Base-by-base conservation (phyloP, 371 early-diverging fungal genomes). In the Apophysomyces ossiformis region DNA sequence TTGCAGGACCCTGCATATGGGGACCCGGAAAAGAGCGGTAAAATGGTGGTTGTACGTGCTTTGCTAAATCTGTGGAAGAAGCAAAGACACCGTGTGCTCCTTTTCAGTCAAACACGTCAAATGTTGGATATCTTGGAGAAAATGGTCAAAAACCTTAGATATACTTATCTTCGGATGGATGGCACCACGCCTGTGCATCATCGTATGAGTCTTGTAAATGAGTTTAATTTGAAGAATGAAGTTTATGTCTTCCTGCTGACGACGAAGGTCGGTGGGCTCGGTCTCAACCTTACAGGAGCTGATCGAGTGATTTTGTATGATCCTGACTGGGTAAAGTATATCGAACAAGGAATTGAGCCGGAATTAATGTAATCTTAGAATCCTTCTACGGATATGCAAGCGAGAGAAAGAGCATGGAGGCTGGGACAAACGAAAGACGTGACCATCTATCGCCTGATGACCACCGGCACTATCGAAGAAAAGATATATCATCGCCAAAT, bases 401-500 rank as follows among this genome's bases (percentile, higher is more conserved):
- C 99, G 4, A 86, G 97, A 60, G 98, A 99, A 79, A 90, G 99
- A 41, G 97, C 97, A 1, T 97, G 97, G 95, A 83, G 99, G 35
- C 76, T 97, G 18, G 99, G 99, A 0, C 99, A 99, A 74, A 92
- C 79, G 2, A 84, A 89, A 21, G 87, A 88, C 7, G 99, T 99
- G 2, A 90, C 93, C 5, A 93, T 99, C n/a, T 99, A 97, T 75
- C 88, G 99, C 9, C 78, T 99, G n/a, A 95, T 99, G 92, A 95
- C 96, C 15, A 89, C 91, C 12, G 96, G 97, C 6, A 99, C 99
- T 0, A 97, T 99, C 45, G 99, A 99, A 71, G 98, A 98, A 76
- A 99, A 98, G 77, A 96, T 98, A 5, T 96, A 96, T 75, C 96
- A 98, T 72, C 89, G 96, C 13, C 98, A 99, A 76, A 95, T 99